Evolutionary conservation across 164 flowering plant genomes (phyloP).

Genomic region (Saururus chinensis): DNA sequence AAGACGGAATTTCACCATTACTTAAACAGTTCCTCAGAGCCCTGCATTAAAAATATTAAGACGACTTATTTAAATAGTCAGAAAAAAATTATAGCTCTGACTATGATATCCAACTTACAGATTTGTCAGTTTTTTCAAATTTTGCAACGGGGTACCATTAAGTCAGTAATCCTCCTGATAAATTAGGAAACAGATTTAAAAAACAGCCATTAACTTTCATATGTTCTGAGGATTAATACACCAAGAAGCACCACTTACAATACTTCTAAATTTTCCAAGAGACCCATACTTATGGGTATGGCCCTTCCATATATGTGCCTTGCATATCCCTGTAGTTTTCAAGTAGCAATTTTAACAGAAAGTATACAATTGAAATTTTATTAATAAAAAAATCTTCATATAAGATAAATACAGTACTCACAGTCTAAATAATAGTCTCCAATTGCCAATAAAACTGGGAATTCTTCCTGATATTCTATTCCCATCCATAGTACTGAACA

Average conservation of each 20-base stretch:
- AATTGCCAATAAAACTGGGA: conserved; percentile 79
- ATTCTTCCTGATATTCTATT: conserved; percentile 54
- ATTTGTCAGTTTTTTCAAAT: neutral
- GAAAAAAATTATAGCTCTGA: no score
- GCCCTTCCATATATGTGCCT: conserved; percentile 77
- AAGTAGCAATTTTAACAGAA: neutral
- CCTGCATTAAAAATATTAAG: neutral
- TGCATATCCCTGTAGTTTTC: conserved; percentile 50
- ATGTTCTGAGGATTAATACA: no score
- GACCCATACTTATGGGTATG: conserved; percentile 51
- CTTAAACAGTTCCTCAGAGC: neutral
- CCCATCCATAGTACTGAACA: conserved; percentile 78
- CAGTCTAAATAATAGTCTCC: conserved; percentile 47
- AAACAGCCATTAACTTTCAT: no score
- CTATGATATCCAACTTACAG: neutral
- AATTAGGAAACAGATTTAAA: neutral
- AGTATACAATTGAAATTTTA: no score
- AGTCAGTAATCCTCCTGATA: conserved; percentile 1
- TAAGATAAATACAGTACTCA: conserved; percentile 38
- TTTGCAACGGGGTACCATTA: neutral
- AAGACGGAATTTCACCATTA: neutral
- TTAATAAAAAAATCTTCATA: no score
- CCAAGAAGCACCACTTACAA: conserved; percentile 35
- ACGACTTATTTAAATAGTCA: no score
- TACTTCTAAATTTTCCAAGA: conserved; percentile 31